phyloP scores from a whole-genome alignment of 2,329 filamentous ascomycete species.

The Exutisphaerella laricina region DNA sequence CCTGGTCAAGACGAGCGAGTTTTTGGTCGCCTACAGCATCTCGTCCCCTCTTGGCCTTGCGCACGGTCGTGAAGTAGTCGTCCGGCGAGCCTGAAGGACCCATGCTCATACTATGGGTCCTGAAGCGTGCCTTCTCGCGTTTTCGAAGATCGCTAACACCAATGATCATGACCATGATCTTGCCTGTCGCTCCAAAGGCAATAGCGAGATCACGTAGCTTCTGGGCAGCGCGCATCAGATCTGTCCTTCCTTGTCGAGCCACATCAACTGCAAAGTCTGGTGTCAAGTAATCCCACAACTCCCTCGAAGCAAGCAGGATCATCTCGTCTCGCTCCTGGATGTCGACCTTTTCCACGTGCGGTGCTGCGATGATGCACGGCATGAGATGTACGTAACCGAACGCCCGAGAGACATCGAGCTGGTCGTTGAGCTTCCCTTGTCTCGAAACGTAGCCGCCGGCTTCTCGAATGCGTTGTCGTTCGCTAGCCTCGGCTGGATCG shows the following conservation, averaged over 20 bases:
- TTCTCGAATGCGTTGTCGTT: slow-evolving; percentile 84
- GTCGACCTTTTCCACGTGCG: slow-evolving; percentile 70
- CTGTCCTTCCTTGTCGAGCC: slow-evolving; percentile 74
- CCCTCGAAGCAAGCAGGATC: slow-evolving; percentile 81
- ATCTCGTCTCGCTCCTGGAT: slow-evolving; percentile 89
- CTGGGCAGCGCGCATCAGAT: slow-evolving; percentile 91
- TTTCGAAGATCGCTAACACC: slow-evolving; percentile 87
- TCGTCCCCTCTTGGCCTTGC: slow-evolving; percentile 56
- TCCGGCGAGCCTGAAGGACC: slow-evolving; percentile 69
- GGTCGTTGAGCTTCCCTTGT: slow-evolving; percentile 87
- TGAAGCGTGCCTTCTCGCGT: slow-evolving; percentile 67
- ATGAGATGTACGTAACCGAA: slow-evolving; percentile 94
- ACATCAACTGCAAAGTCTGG: slow-evolving; percentile 90
- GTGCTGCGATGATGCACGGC: slow-evolving; percentile 86
- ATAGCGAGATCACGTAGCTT: slow-evolving; percentile 93
- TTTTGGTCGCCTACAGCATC: slow-evolving; percentile 72
- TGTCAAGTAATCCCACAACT: slow-evolving; percentile 91
- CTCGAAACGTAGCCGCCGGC: slow-evolving; percentile 94
- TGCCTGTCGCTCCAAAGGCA: slow-evolving; percentile 85
- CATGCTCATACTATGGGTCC: slow-evolving; percentile 79
- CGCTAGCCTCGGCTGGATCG: slow-evolving; percentile 78
- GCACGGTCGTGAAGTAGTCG: slow-evolving; percentile 60
- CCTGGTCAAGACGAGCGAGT: slow-evolving; percentile 77
- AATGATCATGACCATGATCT: slow-evolving; percentile 99
- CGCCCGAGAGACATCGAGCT: slow-evolving; percentile 83